Base-by-base conservation (phyloP, 768 basidiomycete genomes). In the Tulasnella sp. region DNA sequence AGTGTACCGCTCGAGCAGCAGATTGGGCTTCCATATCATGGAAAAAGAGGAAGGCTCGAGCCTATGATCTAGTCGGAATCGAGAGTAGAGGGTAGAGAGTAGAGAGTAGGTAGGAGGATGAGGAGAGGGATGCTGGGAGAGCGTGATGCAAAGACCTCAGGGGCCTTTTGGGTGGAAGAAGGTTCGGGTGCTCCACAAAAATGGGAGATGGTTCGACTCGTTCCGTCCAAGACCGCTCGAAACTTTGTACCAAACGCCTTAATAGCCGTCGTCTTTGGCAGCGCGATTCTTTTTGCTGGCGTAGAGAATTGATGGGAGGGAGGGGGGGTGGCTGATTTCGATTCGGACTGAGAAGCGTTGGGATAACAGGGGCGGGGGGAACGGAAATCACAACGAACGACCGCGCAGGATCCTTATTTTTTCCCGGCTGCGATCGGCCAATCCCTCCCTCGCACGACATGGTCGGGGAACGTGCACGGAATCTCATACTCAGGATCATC, bases 1-100 rank as follows among this genome's bases (percentile, higher is more conserved):
- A 75, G n/a, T 55, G 74, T 3, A 75, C 74, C 16, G 35, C 44
- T 51, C 74, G 74, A 42, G 32, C 70, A 70, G 70, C 70, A 42
- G 40, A 70, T 35, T 35, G 35, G 70, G 32, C 29, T 5, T 70
- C 70, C 70, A 70, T 70, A 51, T 23, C 51, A 51, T 51, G 51
- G 51, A 51, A 48, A 48, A 20, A 48, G 46, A 48, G 46, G 15
- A 18, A 51, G n/a, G 51, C 51, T 51, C 51, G 51, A 51, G 51
- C 51, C 51, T 51, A 51, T 20, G 51, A 51, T 20, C 5, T 23
- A 9, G 51, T 20, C 51, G 51, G 2, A 51, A n/a, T 51, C 51
- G 51, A 23, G 51, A 51, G 51, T 20, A 51, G 51, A 51, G 51
- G 10, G 51, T n/a, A n/a, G 51, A 51, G 51, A n/a, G 51, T n/a